Evolutionary conservation across 345 rosid species (phyloP), one percentile per base, ranked within the genome.

Genomic region (Turritis glabra): DNA sequence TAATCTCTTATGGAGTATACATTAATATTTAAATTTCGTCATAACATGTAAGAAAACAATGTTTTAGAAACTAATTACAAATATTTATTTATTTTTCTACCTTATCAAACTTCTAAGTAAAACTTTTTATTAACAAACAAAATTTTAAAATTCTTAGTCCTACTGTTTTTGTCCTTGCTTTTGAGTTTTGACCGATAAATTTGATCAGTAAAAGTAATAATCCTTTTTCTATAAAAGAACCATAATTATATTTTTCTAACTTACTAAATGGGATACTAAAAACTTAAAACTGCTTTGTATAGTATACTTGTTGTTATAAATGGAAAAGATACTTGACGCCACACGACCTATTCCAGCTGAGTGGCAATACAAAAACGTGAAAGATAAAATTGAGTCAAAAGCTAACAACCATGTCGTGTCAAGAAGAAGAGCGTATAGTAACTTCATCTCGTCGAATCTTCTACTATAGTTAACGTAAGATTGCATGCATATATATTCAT

Each of bases 361-460:
- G 52, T 43, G 29, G 15, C 8, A 44, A 46, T 57, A 70, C 22
- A 30, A 48, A 58, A 59, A 61, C 27, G 53, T 48, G 30, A 46
- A 58, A 3, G 32, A 8, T 51, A 40, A 62, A 62, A 61, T 40
- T 62, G 62, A 61, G 69, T 63, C 22, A 72, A 72, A 52, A 26
- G 25, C 33, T 62, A 63, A 50, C 69, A 72, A 72, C 62, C 53
- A 21, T 62, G 30, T 52, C 69, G 69, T 62, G 69, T 62, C 69
- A 52, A 51, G 11, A 52, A 51, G 11, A 52, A 40, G 17, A 26
- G 32, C 32, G 48, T 17, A 23, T 18, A 51, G 25, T 61, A 61
- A 61, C 61, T 61, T 61, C 32, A 5, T 48, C 14, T 60, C 11
- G 9, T 23, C 18, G 6, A 35, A 37, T 82, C 86, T 8, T 68